A percentile compares a stretch with the other conserved stretches of the same genome.
Evolutionary conservation across 2,329 filamentous ascomycete genomes (phyloP).

Genomic region (Hypoxylon sp.): DNA sequence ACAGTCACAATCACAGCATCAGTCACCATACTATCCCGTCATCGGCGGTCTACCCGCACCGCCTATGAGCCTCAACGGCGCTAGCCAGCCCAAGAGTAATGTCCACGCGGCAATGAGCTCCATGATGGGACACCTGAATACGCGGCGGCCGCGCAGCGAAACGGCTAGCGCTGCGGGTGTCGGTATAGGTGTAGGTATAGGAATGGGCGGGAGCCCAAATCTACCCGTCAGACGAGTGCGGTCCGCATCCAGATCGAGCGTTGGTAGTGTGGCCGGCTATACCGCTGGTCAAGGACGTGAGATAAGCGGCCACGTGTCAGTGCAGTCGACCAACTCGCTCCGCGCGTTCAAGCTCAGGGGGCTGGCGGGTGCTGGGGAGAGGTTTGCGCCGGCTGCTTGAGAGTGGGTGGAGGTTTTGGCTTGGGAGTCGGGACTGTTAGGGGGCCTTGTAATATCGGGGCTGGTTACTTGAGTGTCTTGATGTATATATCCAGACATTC

Average conservation of each 20-base stretch:
- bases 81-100: slow-evolving; percentile 11
- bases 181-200: no score
- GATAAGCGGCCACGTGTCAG: slow-evolving; percentile 34
- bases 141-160: slow-evolving; percentile 46
- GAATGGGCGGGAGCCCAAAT: neutral
- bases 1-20: slow-evolving; percentile 12
- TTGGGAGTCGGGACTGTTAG: neutral
- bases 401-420: neutral
- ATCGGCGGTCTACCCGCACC: slow-evolving; percentile 48
- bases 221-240: slow-evolving; percentile 7
- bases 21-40: slow-evolving; percentile 38
- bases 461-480: neutral
- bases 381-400: slow-evolving; percentile 44
- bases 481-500: neutral
- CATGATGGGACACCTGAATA: slow-evolving; percentile 53
- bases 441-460: no score
- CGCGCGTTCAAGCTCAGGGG: slow-evolving; percentile 46
- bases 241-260: slow-evolving; percentile 32
- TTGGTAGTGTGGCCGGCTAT: slow-evolving; percentile 17
- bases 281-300: neutral
- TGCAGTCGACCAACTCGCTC: slow-evolving; percentile 46
- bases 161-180: slow-evolving; percentile 35
- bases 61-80: slow-evolving; percentile 43
- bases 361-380: slow-evolving; percentile 38
- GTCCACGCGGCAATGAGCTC: slow-evolving; percentile 48